These are phyloP conservation scores for Bipolaris oryzae DNA, from an alignment of 2,329 filamentous ascomycete species.

Conservation along the genomic window DNA sequence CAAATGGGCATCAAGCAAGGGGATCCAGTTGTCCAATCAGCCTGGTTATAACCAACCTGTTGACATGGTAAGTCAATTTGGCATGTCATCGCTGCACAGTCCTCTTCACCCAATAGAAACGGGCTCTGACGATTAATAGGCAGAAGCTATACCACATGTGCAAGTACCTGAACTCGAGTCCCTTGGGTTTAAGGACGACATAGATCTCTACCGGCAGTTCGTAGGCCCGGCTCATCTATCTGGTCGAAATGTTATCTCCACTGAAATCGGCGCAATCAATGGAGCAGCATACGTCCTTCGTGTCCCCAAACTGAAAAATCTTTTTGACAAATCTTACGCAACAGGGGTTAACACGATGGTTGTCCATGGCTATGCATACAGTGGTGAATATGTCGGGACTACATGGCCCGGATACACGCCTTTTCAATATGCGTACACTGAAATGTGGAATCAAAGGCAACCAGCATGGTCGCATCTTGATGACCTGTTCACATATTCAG, in stretches of 20 bases:
- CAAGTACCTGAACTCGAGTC: not conserved
- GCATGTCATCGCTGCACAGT: not conserved
- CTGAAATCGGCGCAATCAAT: not conserved
- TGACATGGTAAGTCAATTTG: not conserved
- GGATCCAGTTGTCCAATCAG: not conserved
- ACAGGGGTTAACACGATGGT: not conserved
- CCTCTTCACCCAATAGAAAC: not conserved
- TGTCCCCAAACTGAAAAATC: not conserved
- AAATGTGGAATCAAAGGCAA: not conserved
- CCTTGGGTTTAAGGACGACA: not conserved
- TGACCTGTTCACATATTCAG: not conserved
- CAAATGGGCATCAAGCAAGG: not conserved
- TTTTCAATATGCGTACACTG: not conserved
- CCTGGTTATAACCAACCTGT: not conserved
- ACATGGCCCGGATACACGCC: not conserved
- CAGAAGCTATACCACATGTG: not conserved
- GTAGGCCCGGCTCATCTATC: not conserved
- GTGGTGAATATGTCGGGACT: not conserved
- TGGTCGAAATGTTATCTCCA: not conserved
- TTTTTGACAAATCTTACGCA: not conserved
- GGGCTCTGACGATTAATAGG: not conserved
- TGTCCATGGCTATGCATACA: not conserved
- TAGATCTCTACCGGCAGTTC: not conserved
- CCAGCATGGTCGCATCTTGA: not conserved
- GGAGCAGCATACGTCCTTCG: not conserved